Evolutionary conservation across 2,329 filamentous ascomycete species (phyloP).

Genomic region (Microsporum canis): DNA sequence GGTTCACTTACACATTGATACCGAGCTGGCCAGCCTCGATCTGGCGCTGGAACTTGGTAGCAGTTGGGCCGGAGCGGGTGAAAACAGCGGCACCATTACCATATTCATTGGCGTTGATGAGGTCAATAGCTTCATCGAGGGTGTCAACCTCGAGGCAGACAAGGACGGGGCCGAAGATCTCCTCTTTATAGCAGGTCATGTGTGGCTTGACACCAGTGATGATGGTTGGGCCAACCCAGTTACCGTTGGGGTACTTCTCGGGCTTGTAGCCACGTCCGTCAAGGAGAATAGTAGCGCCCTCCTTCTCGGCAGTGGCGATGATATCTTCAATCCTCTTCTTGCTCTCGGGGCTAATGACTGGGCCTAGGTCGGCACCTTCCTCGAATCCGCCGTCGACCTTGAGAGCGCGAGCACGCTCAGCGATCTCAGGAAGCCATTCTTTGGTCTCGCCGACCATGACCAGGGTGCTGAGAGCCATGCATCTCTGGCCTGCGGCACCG

Average conservation of each 20-base stretch:
- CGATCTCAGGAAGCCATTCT: slow-evolving; percentile 53
- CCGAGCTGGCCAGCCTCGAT: slow-evolving; percentile 57
- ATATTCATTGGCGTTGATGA: slow-evolving; percentile 57
- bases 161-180: slow-evolving; percentile 57
- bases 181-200: slow-evolving; percentile 56
- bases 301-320: slow-evolving; percentile 50
- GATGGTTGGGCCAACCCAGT: slow-evolving; percentile 55
- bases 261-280: slow-evolving; percentile 52
- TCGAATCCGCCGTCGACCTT: slow-evolving; percentile 52
- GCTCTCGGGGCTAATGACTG: slow-evolving; percentile 52
- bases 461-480: slow-evolving; percentile 56
- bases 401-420: slow-evolving; percentile 48
- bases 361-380: slow-evolving; percentile 49
- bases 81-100: slow-evolving; percentile 58
- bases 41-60: slow-evolving; percentile 51
- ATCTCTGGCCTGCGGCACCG: slow-evolving; percentile 57
- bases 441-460: slow-evolving; percentile 56
- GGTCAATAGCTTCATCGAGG: slow-evolving; percentile 50
- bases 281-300: slow-evolving; percentile 53
- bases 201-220: slow-evolving; percentile 54
- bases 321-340: slow-evolving; percentile 53
- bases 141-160: slow-evolving; percentile 50
- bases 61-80: slow-evolving; percentile 50
- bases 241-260: slow-evolving; percentile 53
- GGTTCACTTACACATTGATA: slow-evolving; percentile 43